Evolutionary conservation across 1,139 yeast genomes (phyloP).

Genomic region (Yamadazyma sp.): DNA sequence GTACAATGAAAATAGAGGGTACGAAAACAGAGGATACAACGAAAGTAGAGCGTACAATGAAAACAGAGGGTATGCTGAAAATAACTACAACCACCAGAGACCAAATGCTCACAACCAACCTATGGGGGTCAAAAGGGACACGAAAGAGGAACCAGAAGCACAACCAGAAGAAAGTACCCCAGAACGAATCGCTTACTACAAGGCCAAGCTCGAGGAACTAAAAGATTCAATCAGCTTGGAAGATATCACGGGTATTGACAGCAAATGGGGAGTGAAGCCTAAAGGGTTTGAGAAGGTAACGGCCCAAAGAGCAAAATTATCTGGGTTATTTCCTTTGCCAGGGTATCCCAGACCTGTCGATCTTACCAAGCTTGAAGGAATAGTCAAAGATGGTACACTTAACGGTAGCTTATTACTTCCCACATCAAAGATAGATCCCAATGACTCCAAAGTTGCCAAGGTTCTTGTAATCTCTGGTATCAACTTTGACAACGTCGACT

Average conservation of each 20-base stretch:
- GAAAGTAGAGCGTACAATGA: constrained; percentile 2
- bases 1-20: constrained; percentile 1
- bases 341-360: constrained; percentile 64
- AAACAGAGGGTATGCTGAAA: constrained; percentile 2
- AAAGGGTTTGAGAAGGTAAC: constrained; percentile 74
- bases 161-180: not conserved
- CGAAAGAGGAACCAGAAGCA: not conserved
- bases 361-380: constrained; percentile 53
- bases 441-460: constrained; percentile 50
- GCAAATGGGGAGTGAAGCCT: constrained; percentile 77
- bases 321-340: constrained; percentile 79
- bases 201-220: constrained; percentile 22
- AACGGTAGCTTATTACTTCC: constrained; percentile 41
- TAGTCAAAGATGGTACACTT: constrained; percentile 37
- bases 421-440: constrained; percentile 49
- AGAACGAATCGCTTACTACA: constrained; percentile 21
- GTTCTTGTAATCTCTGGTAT: constrained; percentile 50
- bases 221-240: constrained; percentile 25
- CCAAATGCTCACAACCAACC: not conserved
- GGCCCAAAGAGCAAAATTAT: constrained; percentile 76
- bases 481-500: constrained; percentile 41
- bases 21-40: not conserved
- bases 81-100: not conserved
- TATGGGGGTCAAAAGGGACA: not conserved
- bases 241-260: constrained; percentile 40